Evolutionary conservation across 139 green algal genomes (phyloP), one percentile per base, ranked within the genome.

Genomic region (Chlorella vulgaris): DNA sequence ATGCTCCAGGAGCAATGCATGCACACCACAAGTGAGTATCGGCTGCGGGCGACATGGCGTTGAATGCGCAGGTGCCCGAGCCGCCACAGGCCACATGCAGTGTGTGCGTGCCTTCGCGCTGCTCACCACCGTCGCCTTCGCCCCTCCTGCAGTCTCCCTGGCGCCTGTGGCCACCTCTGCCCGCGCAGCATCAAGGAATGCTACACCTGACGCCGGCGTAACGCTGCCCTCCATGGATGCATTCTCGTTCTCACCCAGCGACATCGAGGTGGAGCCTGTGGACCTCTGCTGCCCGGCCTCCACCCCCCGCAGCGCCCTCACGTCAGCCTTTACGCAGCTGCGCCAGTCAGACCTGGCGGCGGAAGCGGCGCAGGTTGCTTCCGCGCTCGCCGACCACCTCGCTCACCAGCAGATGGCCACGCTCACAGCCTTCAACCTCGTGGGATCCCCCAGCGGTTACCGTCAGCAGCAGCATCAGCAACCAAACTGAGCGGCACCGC

Each of bases 321-420:
- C 70, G 7, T 43, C 47, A 8, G 70, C 70, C 39, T 74, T 74
- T 39, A 74, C 19, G 28, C 31, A 47, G 70, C 70, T 78, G 47
- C 51, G 51, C 47, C 35, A 40, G 29, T 42, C 26, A 1, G 70
- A 78, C 29, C 31, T 65, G 47, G 31, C 29, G 3, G 70, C 70
- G 39, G 70, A 65, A 31, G 47, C 70, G 7, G 70, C 70, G 28
- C 28, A 31, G 7, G 47, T 76, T 15, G 69, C 69, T 6, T 29
- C 31, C 8, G 42, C 69, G 2, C n/a, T 76, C 18, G 69, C 69
- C 4, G 69, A 31, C 2, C 4, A 29, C 24, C 31, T 76, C 31
- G 69, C 43, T n/a, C 18, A 26, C 6, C 42, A 76, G 69, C 69
- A 76, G 42, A 19, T 8, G 15, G 69, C 69, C 18, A 60, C 69